Evolutionary conservation across 192 early-diverging fungal species (phyloP).

Genomic region (Chytriomyces sp.): DNA sequence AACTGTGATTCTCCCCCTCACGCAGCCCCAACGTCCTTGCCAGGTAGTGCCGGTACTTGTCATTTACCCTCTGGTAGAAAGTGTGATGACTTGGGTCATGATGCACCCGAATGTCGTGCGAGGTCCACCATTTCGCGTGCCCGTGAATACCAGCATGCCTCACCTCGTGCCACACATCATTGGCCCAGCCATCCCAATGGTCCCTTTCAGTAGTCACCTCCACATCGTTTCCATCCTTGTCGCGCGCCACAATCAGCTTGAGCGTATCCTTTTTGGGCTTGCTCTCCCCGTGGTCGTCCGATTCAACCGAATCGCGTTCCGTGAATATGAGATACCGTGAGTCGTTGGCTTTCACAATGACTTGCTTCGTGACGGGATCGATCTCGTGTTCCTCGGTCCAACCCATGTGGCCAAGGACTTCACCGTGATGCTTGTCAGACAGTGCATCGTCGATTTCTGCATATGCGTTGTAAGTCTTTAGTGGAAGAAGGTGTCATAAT

Average conservation of each 20-base stretch:
- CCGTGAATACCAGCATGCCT: too few species aligned
- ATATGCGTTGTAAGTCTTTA: neutral
- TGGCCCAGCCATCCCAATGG: slow-evolving; percentile 15
- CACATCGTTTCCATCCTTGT: neutral
- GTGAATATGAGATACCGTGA: slow-evolving; percentile 24
- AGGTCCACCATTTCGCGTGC: too few species aligned
- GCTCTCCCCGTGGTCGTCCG: neutral
- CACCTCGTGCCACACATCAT: neutral
- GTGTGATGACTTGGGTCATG: too few species aligned
- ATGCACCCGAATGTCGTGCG: too few species aligned
- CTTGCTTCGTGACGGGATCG: neutral
- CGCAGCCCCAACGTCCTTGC: too few species aligned
- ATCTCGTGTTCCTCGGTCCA: neutral
- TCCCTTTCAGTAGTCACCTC: neutral
- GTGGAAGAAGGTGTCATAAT: neutral
- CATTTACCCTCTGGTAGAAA: too few species aligned
- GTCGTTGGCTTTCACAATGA: neutral
- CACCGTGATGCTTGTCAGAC: neutral
- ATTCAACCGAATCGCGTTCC: slow-evolving; percentile 1
- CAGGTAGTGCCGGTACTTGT: too few species aligned
- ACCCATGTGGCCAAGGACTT: slow-evolving; percentile 10
- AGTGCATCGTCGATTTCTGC: slow-evolving; percentile 19
- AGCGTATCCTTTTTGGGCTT: neutral
- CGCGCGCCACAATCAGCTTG: slow-evolving; percentile 6
- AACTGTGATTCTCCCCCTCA: too few species aligned